These are phyloP conservation scores for Tulasnella sp. DNA, from an alignment of 768 basidiomycete genomes.

Conservation along the genomic window DNA sequence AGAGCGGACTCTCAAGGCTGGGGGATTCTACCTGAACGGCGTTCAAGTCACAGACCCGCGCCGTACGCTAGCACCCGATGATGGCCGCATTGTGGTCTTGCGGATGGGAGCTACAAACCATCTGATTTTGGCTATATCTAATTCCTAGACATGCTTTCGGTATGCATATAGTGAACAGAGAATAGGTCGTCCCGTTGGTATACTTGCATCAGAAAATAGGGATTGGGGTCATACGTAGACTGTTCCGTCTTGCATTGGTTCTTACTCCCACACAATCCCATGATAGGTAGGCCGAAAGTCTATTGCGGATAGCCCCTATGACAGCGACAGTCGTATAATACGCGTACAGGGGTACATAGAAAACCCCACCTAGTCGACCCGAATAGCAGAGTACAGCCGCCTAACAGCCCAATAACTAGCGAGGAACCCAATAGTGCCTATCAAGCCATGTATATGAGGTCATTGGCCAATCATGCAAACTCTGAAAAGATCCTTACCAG, in stretches of 20 bases:
- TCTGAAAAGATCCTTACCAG: conserved; percentile 43
- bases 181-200: too few species aligned
- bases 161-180: too few species aligned
- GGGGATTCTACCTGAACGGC: conserved; percentile 69
- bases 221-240: too few species aligned
- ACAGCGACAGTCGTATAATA: too few species aligned
- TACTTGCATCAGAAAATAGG: too few species aligned
- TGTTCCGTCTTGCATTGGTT: too few species aligned
- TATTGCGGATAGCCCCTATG: too few species aligned
- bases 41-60: conserved; percentile 40
- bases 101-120: conserved; percentile 68
- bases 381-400: conserved; percentile 69
- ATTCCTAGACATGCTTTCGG: too few species aligned
- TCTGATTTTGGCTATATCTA: conserved; percentile 38
- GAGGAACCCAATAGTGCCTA: conserved; percentile 84
- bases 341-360: too few species aligned
- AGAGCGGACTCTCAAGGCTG: conserved; percentile 45
- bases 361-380: conserved; percentile 44
- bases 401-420: conserved; percentile 87
- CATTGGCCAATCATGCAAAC: conserved; percentile 2
- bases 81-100: conserved; percentile 49
- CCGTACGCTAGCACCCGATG: conserved; percentile 48
- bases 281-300: too few species aligned
- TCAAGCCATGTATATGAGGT: not conserved
- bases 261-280: too few species aligned